Percentiles rank a stretch among this genome's conserved stretches.
These are phyloP conservation scores for Exophiala sideris DNA, from an alignment of 2,329 filamentous ascomycete species.

Conservation along the genomic window DNA sequence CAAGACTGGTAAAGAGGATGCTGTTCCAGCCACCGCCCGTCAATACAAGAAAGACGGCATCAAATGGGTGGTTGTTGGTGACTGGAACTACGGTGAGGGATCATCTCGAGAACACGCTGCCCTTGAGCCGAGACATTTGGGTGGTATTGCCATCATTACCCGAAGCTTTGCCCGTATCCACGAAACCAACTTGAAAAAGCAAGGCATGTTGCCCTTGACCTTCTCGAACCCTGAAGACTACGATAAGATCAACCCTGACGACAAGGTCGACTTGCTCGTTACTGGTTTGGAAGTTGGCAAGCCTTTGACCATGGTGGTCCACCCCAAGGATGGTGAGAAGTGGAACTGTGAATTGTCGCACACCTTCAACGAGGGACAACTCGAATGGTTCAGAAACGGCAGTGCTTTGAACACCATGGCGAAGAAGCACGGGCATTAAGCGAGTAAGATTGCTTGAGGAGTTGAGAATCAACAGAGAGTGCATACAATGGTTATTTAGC, in stretches of 20 bases:
- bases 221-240: slow-evolving; percentile 95
- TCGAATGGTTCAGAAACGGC: slow-evolving; percentile 99
- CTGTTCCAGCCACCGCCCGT: slow-evolving; percentile 89
- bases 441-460: too few species aligned
- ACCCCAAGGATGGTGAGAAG: slow-evolving; percentile 78
- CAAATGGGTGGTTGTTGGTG: slow-evolving; percentile 95
- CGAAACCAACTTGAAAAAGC: slow-evolving; percentile 99
- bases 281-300: slow-evolving; percentile 89
- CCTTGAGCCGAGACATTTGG: slow-evolving; percentile 94
- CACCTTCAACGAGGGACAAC: slow-evolving; percentile 97
- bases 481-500: background rate
- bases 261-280: slow-evolving; percentile 85
- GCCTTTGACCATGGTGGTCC: slow-evolving; percentile 85
- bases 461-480: background rate
- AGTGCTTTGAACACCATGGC: slow-evolving; percentile 98
- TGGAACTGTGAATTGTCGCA: slow-evolving; percentile 84
- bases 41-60: slow-evolving; percentile 98
- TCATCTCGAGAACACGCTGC: slow-evolving; percentile 97
- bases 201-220: slow-evolving; percentile 98
- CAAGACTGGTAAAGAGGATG: slow-evolving; percentile 76
- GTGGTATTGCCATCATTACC: slow-evolving; percentile 94
- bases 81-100: slow-evolving; percentile 99
- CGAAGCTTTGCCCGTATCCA: slow-evolving; percentile 97
- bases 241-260: slow-evolving; percentile 90
- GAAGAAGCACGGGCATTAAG: slow-evolving; percentile 48